Evolutionary conservation across 805 yeast genomes (phyloP).

Genomic region (Monosporozyma yasuniensis): DNA sequence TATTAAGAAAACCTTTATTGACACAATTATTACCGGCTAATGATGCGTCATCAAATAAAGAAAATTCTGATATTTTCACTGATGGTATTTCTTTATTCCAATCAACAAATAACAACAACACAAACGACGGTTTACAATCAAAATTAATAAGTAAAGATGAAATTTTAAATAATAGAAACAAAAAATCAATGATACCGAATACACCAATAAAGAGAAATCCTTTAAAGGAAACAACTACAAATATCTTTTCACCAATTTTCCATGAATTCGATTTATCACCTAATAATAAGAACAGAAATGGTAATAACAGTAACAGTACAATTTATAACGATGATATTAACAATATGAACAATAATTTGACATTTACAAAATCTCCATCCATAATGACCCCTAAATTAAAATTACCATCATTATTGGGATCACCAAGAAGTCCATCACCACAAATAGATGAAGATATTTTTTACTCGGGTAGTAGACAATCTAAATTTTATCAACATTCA

Average conservation of each 20-base stretch:
- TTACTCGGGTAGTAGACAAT: not conserved
- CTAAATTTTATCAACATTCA: not conserved
- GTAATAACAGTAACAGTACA: constrained; percentile 2
- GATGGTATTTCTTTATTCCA: constrained; percentile 7
- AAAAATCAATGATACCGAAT: constrained; percentile 21
- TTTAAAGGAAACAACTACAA: constrained; percentile 9
- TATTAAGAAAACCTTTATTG: not conserved
- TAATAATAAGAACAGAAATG: not conserved
- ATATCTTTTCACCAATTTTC: constrained; percentile 7
- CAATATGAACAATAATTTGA: not conserved
- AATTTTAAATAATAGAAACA: constrained; percentile 12
- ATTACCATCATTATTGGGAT: constrained; percentile 11
- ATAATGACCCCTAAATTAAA: constrained; percentile 10
- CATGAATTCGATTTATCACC: constrained; percentile 10
- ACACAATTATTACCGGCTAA: constrained; percentile 6
- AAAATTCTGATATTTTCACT: constrained; percentile 6
- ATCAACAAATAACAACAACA: not conserved
- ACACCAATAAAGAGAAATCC: constrained; percentile 30
- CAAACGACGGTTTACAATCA: constrained; percentile 21
- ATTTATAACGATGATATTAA: not conserved
- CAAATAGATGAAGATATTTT: not conserved
- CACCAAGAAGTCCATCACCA: constrained; percentile 12
- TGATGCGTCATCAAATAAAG: constrained; percentile 2
- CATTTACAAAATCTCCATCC: constrained; percentile 11
- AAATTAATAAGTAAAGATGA: constrained; percentile 13